These are phyloP conservation scores for Penicillium sp. DNA, from an alignment of 2,329 filamentous ascomycete genomes.

Conservation along the genomic window DNA sequence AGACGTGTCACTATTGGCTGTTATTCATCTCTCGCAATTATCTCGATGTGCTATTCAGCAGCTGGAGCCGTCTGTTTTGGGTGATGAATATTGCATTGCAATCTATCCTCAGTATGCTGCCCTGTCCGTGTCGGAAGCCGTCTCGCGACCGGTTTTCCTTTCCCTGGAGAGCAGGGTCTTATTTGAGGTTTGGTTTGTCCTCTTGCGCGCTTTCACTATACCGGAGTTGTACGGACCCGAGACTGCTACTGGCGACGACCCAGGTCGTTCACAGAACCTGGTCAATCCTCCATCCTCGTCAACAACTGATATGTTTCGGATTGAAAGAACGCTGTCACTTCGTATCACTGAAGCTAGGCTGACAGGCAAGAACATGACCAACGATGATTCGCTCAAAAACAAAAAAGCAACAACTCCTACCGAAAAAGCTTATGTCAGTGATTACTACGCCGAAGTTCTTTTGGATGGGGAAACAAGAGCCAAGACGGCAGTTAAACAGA, in stretches of 20 bases:
- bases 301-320: conserved; percentile 60
- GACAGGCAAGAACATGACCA: conserved; percentile 25
- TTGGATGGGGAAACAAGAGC: conserved; percentile 47
- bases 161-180: conserved; percentile 79
- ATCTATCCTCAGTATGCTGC: conserved; percentile 91
- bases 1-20: conserved; percentile 72
- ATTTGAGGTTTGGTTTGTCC: conserved; percentile 97
- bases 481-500: conserved; percentile 46
- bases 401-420: conserved; percentile 15
- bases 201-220: conserved; percentile 84
- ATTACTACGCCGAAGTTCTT: conserved; percentile 47
- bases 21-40: conserved; percentile 82
- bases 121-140: conserved; percentile 66
- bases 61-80: conserved; percentile 82
- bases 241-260: conserved; percentile 37
- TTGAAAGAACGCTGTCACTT: conserved; percentile 59
- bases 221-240: conserved; percentile 82
- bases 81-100: conserved; percentile 89
- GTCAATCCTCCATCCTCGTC: conserved; percentile 19
- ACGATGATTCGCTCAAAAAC: conserved; percentile 22
- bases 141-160: conserved; percentile 84
- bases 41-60: conserved; percentile 88
- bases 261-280: conserved; percentile 27
- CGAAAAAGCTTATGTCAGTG: conserved; percentile 29
- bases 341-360: conserved; percentile 62